A percentile compares a stretch with the other conserved stretches of the same genome.
Conservation (phyloP, 306 rosid genomes). For the Lablab purpureus region DNA sequence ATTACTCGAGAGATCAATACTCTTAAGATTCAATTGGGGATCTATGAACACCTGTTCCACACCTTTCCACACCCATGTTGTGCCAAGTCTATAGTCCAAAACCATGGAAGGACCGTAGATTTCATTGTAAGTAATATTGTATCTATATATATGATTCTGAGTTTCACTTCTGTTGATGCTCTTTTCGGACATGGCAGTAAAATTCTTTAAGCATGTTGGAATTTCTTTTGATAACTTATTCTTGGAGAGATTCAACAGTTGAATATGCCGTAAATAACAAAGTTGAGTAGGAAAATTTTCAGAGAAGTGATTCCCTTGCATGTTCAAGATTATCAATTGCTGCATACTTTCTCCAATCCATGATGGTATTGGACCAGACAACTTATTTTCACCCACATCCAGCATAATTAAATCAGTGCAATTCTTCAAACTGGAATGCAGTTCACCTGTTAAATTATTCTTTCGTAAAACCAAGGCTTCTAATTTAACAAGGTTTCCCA, state of each 20-base stretch:
- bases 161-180: not conserved
- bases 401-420: not conserved
- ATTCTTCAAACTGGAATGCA: constrained; percentile 35
- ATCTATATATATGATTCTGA: fast-evolving
- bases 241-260: not conserved
- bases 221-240: constrained; percentile 8
- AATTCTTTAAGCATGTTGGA: constrained; percentile 21
- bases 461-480: constrained; percentile 8
- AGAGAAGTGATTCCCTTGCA: constrained; percentile 3
- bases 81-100: not conserved
- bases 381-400: constrained; percentile 22
- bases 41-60: constrained; percentile 25
- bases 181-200: not conserved
- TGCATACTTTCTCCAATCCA: constrained; percentile 40
- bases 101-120: not conserved
- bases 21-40: constrained; percentile 35
- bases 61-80: not conserved
- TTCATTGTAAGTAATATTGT: not conserved
- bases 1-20: constrained; percentile 5
- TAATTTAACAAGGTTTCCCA: constrained; percentile 11
- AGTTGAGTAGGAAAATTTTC: not conserved
- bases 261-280: not conserved
- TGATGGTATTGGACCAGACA: not conserved
- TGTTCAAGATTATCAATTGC: not conserved
- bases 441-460: constrained; percentile 32